Conservation (phyloP, 441 rosid genomes). For the Mallotus japonicus region DNA sequence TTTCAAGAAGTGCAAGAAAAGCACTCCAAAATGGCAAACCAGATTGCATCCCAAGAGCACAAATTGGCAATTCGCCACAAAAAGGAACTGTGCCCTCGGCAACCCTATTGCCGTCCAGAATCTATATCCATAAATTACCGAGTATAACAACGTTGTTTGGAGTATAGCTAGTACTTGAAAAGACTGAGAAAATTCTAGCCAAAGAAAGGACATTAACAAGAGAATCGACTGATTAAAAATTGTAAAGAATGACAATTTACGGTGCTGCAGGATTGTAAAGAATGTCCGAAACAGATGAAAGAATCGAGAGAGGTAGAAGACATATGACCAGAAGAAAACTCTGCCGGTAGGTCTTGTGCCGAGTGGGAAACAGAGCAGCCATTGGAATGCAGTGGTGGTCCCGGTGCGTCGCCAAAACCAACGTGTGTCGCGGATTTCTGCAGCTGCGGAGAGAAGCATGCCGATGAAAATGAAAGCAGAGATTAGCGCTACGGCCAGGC, state of each 20-base stretch:
- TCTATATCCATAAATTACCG: conserved; percentile 73
- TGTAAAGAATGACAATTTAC: conserved; percentile 50
- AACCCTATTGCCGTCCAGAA: conserved; percentile 81
- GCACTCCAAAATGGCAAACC: conserved; percentile 70
- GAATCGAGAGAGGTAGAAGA: conserved; percentile 76
- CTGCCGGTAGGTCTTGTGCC: conserved; percentile 88
- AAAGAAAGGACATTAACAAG: conserved; percentile 60
- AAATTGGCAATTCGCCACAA: conserved; percentile 69
- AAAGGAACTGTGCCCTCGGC: conserved; percentile 55
- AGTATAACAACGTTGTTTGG: conserved; percentile 54
- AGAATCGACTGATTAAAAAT: conserved; percentile 57
- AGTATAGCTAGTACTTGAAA: conserved; percentile 74
- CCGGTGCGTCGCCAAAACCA: conserved; percentile 64
- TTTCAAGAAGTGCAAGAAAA: conserved; percentile 58
- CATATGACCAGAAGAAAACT: conserved; percentile 93
- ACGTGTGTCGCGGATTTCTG: conserved; percentile 73
- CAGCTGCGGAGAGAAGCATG: conserved; percentile 62
- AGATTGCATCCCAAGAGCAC: conserved; percentile 60
- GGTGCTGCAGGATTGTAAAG: conserved; percentile 49
- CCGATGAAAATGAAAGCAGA: conserved; percentile 67
- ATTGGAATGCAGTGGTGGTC: conserved; percentile 59
- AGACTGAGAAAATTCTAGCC: conserved; percentile 90
- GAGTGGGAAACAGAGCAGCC: conserved; percentile 91
- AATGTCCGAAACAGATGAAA: conserved; percentile 69
- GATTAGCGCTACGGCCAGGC: conserved; percentile 54